These are phyloP conservation scores for Claviceps capensis DNA, from an alignment of 2,329 filamentous ascomycete genomes.

Conservation along the genomic window DNA sequence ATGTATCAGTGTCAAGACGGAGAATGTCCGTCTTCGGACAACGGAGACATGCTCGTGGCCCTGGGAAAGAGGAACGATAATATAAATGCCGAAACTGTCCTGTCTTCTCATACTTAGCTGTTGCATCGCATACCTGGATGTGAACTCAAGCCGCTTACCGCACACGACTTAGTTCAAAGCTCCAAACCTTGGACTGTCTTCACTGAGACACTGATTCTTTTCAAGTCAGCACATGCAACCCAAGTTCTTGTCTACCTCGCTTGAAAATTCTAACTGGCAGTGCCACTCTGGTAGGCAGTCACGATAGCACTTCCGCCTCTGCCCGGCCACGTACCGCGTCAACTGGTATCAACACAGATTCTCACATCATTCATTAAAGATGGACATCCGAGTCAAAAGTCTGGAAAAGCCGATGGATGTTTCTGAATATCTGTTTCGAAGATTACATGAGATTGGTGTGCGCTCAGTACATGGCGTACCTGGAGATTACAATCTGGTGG, in stretches of 20 bases:
- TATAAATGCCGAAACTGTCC: not conserved
- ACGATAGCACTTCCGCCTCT: not conserved
- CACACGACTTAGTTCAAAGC: not conserved
- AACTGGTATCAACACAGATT: not conserved
- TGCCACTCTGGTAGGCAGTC: not conserved
- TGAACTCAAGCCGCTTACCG: not conserved
- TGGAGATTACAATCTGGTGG: constrained; percentile 58
- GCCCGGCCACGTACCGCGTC: not conserved
- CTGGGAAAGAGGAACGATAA: too few species aligned
- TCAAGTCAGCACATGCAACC: not conserved
- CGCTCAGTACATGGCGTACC: constrained; percentile 55
- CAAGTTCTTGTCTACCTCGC: not conserved
- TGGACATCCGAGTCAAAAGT: constrained; percentile 27
- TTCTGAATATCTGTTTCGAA: constrained; percentile 53
- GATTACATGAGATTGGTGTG: constrained; percentile 50
- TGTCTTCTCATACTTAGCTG: too few species aligned
- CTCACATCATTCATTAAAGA: constrained; percentile 8
- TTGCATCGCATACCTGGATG: not conserved
- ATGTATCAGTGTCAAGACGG: not conserved
- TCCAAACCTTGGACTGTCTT: not conserved
- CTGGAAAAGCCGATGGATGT: constrained; percentile 42
- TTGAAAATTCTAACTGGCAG: too few species aligned
- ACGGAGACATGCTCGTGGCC: not conserved
- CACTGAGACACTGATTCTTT: not conserved
- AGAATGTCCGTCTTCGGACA: not conserved